These are phyloP conservation scores for Mucor piriformis DNA, from an alignment of 371 early-diverging fungal species.

Conservation along the genomic window DNA sequence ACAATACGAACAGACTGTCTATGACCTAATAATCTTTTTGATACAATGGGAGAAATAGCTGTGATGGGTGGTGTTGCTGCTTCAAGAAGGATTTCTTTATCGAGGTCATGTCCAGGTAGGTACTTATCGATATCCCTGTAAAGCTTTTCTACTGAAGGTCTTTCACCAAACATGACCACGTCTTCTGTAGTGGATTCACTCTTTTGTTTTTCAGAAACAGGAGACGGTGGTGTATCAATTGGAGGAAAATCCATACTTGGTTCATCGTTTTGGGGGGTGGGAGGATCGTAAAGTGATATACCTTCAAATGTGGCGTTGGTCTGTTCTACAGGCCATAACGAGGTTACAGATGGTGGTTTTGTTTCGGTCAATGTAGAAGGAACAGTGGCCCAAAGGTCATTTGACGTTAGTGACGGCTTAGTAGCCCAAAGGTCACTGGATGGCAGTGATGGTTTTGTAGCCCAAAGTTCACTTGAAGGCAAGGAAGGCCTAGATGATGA, in stretches of 20 bases:
- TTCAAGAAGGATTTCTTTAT: conserved; percentile 49
- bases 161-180: conserved; percentile 48
- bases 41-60: neutral
- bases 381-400: neutral
- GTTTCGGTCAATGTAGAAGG: neutral
- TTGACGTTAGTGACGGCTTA: neutral
- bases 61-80: conserved; percentile 1
- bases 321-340: conserved; percentile 12
- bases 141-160: conserved; percentile 69
- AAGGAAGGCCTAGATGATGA: neutral
- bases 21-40: conserved; percentile 23
- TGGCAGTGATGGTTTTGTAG: neutral
- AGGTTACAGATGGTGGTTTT: neutral
- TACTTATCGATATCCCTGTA: conserved; percentile 70
- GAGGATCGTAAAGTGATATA: conserved; percentile 25
- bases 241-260: neutral
- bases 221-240: conserved; percentile 15
- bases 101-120: conserved; percentile 77
- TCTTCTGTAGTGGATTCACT: conserved; percentile 1
- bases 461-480: conserved; percentile 9
- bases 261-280: conserved; percentile 13
- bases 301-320: conserved; percentile 13
- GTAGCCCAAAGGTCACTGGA: neutral
- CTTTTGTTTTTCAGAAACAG: conserved; percentile 10
- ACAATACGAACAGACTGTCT: conserved; percentile 63